Evolutionary conservation across 192 early-diverging fungal genomes (phyloP).

Genomic region (Coemansia sp.): DNA sequence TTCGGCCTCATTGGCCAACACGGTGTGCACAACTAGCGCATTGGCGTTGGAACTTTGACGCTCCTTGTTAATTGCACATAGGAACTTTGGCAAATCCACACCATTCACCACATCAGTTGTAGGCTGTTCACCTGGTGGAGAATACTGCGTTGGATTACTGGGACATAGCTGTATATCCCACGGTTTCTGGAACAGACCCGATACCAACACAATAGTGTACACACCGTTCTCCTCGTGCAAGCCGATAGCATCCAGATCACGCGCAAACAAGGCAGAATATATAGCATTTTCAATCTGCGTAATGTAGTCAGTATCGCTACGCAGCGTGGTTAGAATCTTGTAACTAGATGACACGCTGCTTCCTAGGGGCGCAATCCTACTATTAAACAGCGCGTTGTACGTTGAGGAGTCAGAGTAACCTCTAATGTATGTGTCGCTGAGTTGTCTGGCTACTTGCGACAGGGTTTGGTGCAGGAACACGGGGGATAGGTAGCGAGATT

Average conservation of each 20-base stretch:
- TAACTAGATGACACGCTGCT: constrained; percentile 26
- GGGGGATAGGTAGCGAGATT: constrained; percentile 18
- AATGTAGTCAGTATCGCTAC: constrained; percentile 19
- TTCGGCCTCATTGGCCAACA: constrained; percentile 26
- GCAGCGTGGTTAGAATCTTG: constrained; percentile 32
- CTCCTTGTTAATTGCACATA: constrained; percentile 33
- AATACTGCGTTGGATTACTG: neutral
- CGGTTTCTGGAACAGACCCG: constrained; percentile 15
- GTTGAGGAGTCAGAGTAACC: neutral
- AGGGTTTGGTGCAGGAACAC: constrained; percentile 45
- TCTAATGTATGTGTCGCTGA: constrained; percentile 20
- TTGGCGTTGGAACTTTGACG: neutral
- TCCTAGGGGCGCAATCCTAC: constrained; percentile 28
- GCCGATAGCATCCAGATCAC: constrained; percentile 43
- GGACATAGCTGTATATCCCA: constrained; percentile 23
- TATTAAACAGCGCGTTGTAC: constrained; percentile 20
- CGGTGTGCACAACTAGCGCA: constrained; percentile 29
- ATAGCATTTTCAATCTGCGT: constrained; percentile 14
- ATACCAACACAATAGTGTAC: constrained; percentile 43
- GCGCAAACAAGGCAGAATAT: constrained; percentile 31
- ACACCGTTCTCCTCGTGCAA: constrained; percentile 22
- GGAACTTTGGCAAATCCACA: constrained; percentile 34
- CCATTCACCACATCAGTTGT: constrained; percentile 17
- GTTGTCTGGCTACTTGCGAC: constrained; percentile 16
- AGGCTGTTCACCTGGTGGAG: neutral